Base-by-base conservation (phyloP, 306 rosid genomes). In the Oemleria cerasiformis region DNA sequence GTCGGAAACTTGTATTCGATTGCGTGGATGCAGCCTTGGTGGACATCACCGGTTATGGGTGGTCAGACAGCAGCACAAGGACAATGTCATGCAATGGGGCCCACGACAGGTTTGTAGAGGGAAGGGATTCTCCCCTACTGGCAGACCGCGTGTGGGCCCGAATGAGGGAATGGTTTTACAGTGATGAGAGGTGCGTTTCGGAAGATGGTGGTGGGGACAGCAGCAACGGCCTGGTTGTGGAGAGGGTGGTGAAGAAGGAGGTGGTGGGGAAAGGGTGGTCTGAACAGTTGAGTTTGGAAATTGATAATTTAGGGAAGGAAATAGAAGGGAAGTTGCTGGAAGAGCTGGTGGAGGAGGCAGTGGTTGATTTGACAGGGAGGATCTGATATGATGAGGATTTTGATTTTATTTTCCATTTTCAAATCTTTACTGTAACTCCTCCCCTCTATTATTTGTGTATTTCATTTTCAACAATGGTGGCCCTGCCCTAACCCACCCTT, bases 1-100 rank as follows among this genome's bases (percentile, higher is more conserved):
- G 68, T 34, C 83, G 87, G 78, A 95, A 86, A 73, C 97, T 95
- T 67, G 83, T 91, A 8, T 95, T 88, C 20, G 99, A 95, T 74
- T 82, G 81, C 53, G 92, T 91, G 38, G 84, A 86, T 84, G 75
- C 79, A 64, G 78, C 83, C 68, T 65, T 95, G 61, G 63, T 82
- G 63, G 99, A 94, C 74, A 73, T 84, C 77, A 68, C 82, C 49
- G 81, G 87, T 67, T 73, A 76, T 78, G 78, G 90, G 23, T 65
- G 90, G 23, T 65, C 84, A 59, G 82, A 72, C 23, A 74, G 39
- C 72, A 61, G 71, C 73, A 5, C 69, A 50, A 79, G 67, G 67
- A 60, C 73, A 20, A 79, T 63, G 74, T 71, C 80, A 36, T 73
- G 79, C 56, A 47, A 82, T 45, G 81, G 89, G 81, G 53, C 72